Base-by-base conservation (phyloP, 805 yeast genomes). In the Kazachstania psychrophila region DNA sequence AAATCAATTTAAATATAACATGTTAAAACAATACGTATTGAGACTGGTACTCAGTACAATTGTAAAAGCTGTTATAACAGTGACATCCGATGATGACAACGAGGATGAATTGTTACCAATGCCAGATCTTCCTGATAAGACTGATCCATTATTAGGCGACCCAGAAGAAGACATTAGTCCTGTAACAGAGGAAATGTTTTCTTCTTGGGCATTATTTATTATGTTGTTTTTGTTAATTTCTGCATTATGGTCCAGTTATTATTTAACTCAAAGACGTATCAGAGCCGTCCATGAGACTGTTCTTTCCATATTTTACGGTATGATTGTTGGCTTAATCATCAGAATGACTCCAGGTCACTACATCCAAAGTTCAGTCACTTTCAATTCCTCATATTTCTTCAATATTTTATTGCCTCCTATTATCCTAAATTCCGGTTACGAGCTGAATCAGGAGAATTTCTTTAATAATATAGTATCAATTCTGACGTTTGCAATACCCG, bases 281-380 rank as follows among this genome's bases (percentile, higher is more conserved):
- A 88, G 85, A 60, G 94, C 95, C 3, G 75, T 92, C n/a, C 99
- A 92, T 61, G 99, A 92, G 63, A 92, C 98, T 0, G 97, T 92
- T 27, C 65, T 94, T 31, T 86, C 97, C 1, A 92, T 92, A 41
- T 87, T 92, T 56, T 87, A 89, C 51, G 99, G 99, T 15, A 88
- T 86, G 97, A 69, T 86, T 32, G 95, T 92, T 19, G 99, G 99
- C 0, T 60, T 94, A 23, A 73, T 92, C 16, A 87, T 94, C 42
- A 72, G 99, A 48, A 70, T 89, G 16, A 72, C 86, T 3, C 98
- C 99, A 0, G 98, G 98, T 32, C 96, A 87, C 58, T 87, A 86
- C 60, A 94, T 92, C 50, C 98, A 94, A 63, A 95, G 88, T 53
- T 86, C 95, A 5, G 96, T 92, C 35, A 87, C 94, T 41, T 92